A percentile compares a stretch with the other conserved stretches of the same genome.
These are phyloP conservation scores for Halophytophthora polymorphica DNA, from an alignment of 352 stramenopile species.

Conservation along the genomic window DNA sequence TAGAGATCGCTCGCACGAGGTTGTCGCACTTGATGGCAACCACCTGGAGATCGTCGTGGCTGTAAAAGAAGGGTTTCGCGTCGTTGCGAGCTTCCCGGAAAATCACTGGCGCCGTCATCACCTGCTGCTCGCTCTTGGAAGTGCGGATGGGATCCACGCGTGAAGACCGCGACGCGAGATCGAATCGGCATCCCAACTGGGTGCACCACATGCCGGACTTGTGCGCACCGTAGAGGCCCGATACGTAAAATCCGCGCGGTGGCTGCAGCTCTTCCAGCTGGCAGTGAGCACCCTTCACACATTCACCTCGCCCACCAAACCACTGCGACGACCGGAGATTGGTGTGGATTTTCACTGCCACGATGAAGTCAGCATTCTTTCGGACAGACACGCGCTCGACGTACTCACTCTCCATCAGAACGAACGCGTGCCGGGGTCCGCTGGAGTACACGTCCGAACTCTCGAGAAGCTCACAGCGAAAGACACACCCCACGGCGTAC, in stretches of 20 bases:
- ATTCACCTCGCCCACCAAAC: neutral
- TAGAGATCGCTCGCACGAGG: neutral
- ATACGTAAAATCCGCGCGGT: neutral
- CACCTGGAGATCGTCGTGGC: neutral
- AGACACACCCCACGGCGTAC: neutral
- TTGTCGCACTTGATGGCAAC: neutral
- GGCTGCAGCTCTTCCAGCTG: neutral
- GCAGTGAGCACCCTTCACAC: neutral
- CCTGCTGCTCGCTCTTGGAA: constrained; percentile 1
- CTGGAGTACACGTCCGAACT: neutral
- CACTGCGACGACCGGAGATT: neutral
- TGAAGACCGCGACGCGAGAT: neutral
- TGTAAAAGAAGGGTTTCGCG: neutral
- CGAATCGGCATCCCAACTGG: neutral
- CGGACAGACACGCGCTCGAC: neutral
- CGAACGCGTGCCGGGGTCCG: neutral
- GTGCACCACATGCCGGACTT: neutral
- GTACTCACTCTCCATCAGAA: neutral
- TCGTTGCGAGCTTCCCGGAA: neutral
- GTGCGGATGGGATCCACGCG: neutral
- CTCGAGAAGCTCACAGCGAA: neutral
- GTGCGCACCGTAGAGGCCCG: neutral
- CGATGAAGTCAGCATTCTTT: neutral
- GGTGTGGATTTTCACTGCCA: neutral
- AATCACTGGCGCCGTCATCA: neutral